Percentiles rank a stretch among this genome's conserved stretches.
Conservation (phyloP, 331 rosid species). For the Malus hybrid region DNA sequence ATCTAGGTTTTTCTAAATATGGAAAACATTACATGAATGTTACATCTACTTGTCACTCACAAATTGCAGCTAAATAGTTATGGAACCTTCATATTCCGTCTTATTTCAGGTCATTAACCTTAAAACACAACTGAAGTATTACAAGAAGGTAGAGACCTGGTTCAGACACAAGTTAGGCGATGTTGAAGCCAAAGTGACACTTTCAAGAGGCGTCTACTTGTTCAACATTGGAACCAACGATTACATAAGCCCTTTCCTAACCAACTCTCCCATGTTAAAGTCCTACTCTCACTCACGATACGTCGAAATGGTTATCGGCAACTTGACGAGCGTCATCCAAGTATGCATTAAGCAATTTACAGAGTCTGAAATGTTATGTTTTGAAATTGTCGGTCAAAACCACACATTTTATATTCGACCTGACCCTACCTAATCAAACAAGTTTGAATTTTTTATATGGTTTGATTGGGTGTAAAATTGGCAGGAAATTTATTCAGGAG, state of each 20-base stretch:
- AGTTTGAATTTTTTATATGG: background rate
- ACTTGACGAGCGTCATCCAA: constrained; percentile 53
- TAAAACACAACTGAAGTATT: constrained; percentile 45
- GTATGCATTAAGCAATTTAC: constrained; percentile 14
- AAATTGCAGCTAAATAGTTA: background rate
- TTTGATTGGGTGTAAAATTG: background rate
- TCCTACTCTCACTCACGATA: constrained; percentile 46
- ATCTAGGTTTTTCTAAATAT: background rate
- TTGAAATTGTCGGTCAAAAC: background rate
- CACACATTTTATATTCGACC: background rate
- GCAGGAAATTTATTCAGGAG: constrained; percentile 58
- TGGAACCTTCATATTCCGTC: background rate
- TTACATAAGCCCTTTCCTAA: constrained; percentile 46
- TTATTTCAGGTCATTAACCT: constrained; percentile 62
- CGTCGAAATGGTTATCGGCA: constrained; percentile 58
- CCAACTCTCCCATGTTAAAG: constrained; percentile 39
- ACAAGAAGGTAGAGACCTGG: constrained; percentile 35
- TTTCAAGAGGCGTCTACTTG: constrained; percentile 68
- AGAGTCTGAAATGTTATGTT: background rate
- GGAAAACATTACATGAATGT: background rate
- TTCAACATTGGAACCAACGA: constrained; percentile 74
- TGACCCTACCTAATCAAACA: background rate
- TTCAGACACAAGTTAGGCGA: constrained; percentile 43
- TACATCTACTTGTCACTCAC: background rate
- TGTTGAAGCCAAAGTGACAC: constrained; percentile 23